Base-by-base conservation (phyloP, 2,329 filamentous ascomycete species). In the Scopulariopsis brevicaulis region DNA sequence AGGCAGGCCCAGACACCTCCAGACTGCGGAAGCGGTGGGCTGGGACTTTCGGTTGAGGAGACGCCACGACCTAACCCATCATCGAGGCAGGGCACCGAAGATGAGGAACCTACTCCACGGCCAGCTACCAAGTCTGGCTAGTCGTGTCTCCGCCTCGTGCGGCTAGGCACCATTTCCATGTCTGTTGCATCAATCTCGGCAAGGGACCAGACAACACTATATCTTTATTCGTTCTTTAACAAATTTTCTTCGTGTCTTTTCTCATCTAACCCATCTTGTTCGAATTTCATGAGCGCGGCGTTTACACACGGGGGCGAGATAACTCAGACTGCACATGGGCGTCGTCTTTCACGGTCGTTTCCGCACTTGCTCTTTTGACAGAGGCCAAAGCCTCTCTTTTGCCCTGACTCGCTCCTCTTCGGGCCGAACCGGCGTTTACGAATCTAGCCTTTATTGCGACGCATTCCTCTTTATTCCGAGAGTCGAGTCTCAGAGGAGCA, bases 51-150 rank as follows among this genome's bases (percentile, higher is more conserved):
- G 51, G 64, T 71, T 46, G 74, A 78, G 40, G 73, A 72, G 53
- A 79, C 77, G 28, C 77, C 77, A 24, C 74, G 73, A 54, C 74
- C 74, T 40, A 56, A 64, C 4, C 58, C 63, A 20, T 59, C 61
- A 20, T 56, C 60, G 34, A 60, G 64, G 52, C 58, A 60, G 40
- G 60, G 62, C 7, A 63, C 60, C 18, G 63, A 62, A 52, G 66
- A 68, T 14, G 70, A 76, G 32, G 71, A 77, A 58, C 68, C 71
- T 14, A 77, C 74, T 3, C 74, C 76, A 54, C 68, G 71, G 32
- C 68, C 73, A 4, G 58, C 61, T 37, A 60, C 63, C 52, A 67
- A 63, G 56, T 61, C 58, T 35, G 57, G 59, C n/a, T 53, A 22
- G 15, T 57, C 24, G 10, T 53, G 43, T 22, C 10, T n/a, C 37